Evolutionary conservation across 139 green algal species (phyloP).

Genomic region (Diplosphaera chodatii): DNA sequence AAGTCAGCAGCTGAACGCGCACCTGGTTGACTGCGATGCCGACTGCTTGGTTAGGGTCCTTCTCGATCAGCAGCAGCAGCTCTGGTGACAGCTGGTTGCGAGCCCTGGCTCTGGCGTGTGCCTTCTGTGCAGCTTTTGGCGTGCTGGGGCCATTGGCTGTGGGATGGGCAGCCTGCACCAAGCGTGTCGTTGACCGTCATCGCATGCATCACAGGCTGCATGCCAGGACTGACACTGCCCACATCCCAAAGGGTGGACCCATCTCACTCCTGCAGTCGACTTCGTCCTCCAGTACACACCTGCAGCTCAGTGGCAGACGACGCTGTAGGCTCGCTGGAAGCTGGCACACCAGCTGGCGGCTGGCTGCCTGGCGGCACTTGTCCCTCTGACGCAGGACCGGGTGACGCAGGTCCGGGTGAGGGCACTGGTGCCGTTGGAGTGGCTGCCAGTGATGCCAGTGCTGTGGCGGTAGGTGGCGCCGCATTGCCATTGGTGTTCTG

Average conservation of each 20-base stretch:
- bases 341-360: background rate
- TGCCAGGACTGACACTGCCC: no score
- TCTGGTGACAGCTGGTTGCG: background rate
- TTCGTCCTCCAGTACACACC: no score
- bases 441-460: background rate
- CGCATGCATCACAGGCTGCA: no score
- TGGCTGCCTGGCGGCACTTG: background rate
- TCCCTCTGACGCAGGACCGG: no score
- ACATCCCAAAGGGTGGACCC: no score
- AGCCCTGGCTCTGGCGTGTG: background rate
- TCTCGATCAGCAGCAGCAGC: background rate
- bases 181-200: background rate
- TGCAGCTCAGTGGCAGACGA: background rate
- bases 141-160: background rate
- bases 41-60: slow-evolving; percentile 2
- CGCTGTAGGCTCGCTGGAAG: background rate
- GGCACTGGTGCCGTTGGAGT: background rate
- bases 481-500: background rate
- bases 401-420: no score
- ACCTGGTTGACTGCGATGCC: slow-evolving; percentile 16
- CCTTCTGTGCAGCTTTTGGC: background rate
- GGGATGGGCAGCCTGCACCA: background rate
- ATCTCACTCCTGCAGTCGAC: no score
- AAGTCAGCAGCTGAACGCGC: background rate
- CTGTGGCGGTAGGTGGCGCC: background rate